Conservation (phyloP, 345 rosid species). For the Erysimum cheiranthoides region DNA sequence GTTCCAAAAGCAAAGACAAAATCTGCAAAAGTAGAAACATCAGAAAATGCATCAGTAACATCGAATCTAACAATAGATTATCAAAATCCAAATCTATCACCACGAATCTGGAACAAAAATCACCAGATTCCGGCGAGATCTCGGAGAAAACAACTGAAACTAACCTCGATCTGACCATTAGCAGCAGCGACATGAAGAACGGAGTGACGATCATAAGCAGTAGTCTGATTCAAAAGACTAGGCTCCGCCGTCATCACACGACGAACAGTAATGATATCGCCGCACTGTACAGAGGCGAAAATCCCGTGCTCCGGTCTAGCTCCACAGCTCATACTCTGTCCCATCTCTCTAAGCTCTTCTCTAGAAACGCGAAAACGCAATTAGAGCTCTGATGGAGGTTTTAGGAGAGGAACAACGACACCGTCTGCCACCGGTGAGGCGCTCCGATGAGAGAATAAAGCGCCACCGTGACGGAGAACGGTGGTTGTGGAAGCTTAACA, state of each 20-base stretch:
- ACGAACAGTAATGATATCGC: constrained; percentile 60
- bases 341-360: constrained; percentile 63
- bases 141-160: background rate
- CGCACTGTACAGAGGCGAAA: constrained; percentile 77
- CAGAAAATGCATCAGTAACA: constrained; percentile 26
- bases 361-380: too few relatives aligned
- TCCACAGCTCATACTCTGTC: constrained; percentile 90
- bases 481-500: constrained; percentile 38
- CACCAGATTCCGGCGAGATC: constrained; percentile 30
- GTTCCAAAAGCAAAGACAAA: constrained; percentile 71
- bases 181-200: constrained; percentile 94
- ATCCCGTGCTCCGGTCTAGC: constrained; percentile 70
- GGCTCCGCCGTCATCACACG: constrained; percentile 63
- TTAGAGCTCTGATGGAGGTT: background rate
- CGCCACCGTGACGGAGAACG: constrained; percentile 53
- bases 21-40: constrained; percentile 55
- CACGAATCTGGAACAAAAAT: constrained; percentile 15
- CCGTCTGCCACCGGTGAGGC: constrained; percentile 58
- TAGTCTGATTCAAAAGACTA: constrained; percentile 56
- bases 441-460: constrained; percentile 42
- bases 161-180: constrained; percentile 97
- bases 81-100: background rate
- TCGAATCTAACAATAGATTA: constrained; percentile 14
- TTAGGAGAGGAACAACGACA: constrained; percentile 40
- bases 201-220: constrained; percentile 85